Base-by-base conservation (phyloP, 2,329 filamentous ascomycete genomes). In the Colletotrichum sidae region DNA sequence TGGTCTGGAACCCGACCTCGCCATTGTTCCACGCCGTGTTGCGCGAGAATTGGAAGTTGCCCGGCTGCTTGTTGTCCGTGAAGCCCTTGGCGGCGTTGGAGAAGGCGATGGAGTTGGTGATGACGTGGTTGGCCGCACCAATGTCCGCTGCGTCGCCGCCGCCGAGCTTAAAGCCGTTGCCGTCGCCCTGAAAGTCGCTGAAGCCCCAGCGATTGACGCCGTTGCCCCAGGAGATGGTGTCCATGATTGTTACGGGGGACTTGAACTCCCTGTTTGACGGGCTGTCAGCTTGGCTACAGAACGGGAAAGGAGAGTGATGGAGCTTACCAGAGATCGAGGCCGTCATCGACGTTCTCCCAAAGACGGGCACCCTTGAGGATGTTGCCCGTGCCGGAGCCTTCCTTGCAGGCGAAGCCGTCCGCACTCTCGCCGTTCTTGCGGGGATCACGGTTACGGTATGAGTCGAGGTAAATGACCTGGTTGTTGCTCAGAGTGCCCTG, bases 321-420 rank as follows among this genome's bases (percentile, higher is more conserved):
- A 17, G 49, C 65, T 50, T 54, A 69, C 69, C 69, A 70, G 13
- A 68, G 66, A n/a, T 70, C 65, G 3, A 70, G 62, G 34, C 82
- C 82, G 56, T 84, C 82, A 44, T 84, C 82, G 7, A 84, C 82
- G 38, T 84, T 84, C 57, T 84, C 77, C 80, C 81, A 84, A 0
- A 84, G 74, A 15, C 82, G 77, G 0, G 81, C 79, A 6, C 80
- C 80, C 35, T 78, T 77, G 7, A 84, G 68, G 1, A 80, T 68
- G 55, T 84, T 84, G 8, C 82, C 82, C 17, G 76, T 76, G 3
- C 82, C 82, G 1, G 71, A 74, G 7, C 83, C 82, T 49, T 80
- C 77, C 70, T 84, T 84, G 70, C 77, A 79, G 2, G 77, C 82
- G 49, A 84, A 81, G 1, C 82, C 82, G 57, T 84, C 82, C 9